A percentile compares a stretch with the other conserved stretches of the same genome.
phyloP scores from a whole-genome alignment of 2,329 filamentous ascomycete species.

The Mariannaea sp. region DNA sequence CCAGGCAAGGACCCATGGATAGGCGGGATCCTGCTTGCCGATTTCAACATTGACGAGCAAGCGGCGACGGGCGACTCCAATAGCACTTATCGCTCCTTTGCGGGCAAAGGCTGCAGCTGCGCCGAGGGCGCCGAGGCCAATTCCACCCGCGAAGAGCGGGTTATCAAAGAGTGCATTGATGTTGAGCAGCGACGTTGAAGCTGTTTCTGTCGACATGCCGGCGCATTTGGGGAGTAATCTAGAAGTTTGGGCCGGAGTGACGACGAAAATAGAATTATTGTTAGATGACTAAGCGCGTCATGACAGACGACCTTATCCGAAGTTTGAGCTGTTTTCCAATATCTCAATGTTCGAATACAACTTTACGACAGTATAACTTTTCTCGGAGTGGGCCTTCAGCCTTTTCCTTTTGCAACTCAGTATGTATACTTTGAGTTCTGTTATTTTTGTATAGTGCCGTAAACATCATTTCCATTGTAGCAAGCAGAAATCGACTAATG shows the following conservation, averaged over 20 bases:
- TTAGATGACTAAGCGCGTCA: slow-evolving; percentile 12
- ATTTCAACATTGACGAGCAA: slow-evolving; percentile 96
- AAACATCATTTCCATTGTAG: too few relatives aligned
- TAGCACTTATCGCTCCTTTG: slow-evolving; percentile 72
- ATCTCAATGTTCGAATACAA: not conserved
- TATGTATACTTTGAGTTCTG: too few relatives aligned
- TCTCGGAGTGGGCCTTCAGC: too few relatives aligned
- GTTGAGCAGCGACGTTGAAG: slow-evolving; percentile 46
- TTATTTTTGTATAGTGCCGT: too few relatives aligned
- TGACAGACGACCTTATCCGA: not conserved
- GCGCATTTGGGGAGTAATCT: slow-evolving; percentile 27
- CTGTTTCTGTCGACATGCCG: slow-evolving; percentile 41
- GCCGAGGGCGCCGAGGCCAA: slow-evolving; percentile 88
- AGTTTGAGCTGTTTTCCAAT: not conserved
- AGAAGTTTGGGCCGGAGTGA: slow-evolving; percentile 22
- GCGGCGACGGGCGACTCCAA: slow-evolving; percentile 77
- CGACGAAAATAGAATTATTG: not conserved
- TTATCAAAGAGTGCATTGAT: slow-evolving; percentile 67
- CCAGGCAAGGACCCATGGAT: slow-evolving; percentile 94
- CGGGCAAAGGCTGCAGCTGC: slow-evolving; percentile 81
- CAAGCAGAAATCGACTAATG: too few relatives aligned
- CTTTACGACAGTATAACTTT: too few relatives aligned
- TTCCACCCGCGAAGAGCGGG: slow-evolving; percentile 71
- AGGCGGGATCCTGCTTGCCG: slow-evolving; percentile 89
- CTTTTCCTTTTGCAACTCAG: too few relatives aligned